phyloP scores from a whole-genome alignment of 179 eudicot genomes.

The Silene vulgaris region DNA sequence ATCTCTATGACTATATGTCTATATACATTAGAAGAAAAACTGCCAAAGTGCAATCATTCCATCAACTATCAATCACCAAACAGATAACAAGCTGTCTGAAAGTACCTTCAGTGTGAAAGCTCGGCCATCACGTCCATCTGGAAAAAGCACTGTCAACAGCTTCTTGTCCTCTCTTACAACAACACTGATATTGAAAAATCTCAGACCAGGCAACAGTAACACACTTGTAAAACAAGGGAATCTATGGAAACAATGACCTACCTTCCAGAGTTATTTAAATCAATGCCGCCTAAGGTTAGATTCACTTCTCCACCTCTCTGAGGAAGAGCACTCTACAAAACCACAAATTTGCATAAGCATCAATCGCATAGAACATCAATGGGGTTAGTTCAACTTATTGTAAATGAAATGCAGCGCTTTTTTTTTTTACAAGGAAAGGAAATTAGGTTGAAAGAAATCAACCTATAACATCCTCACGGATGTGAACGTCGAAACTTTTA shows the following conservation, averaged over 20 bases:
- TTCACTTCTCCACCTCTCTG: conserved; percentile 96
- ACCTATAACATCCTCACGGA: no score
- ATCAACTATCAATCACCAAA: not conserved
- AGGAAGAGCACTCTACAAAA: conserved; percentile 72
- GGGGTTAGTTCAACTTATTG: not conserved
- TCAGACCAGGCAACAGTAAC: conserved; percentile 21
- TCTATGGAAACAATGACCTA: conserved; percentile 22
- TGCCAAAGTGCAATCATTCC: not conserved
- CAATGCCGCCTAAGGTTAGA: conserved; percentile 94
- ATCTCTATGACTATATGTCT: not conserved
- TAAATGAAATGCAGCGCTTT: conserved; percentile 1
- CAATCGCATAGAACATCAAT: not conserved
- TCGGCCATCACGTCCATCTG: conserved; percentile 98
- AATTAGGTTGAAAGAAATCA: no score
- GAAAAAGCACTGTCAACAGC: conserved; percentile 83
- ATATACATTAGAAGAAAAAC: not conserved
- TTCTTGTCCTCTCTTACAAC: conserved; percentile 97
- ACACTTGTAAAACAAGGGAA: not conserved
- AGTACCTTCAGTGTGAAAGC: conserved; percentile 97
- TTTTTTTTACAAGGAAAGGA: no score
- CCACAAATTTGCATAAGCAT: conserved; percentile 15
- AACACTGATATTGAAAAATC: conserved; percentile 53
- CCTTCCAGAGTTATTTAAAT: conserved; percentile 99
- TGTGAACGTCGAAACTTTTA: no score
- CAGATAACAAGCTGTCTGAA: not conserved